Base-by-base conservation (phyloP, 805 yeast genomes). In the Metahyphopichia silvanorum region DNA sequence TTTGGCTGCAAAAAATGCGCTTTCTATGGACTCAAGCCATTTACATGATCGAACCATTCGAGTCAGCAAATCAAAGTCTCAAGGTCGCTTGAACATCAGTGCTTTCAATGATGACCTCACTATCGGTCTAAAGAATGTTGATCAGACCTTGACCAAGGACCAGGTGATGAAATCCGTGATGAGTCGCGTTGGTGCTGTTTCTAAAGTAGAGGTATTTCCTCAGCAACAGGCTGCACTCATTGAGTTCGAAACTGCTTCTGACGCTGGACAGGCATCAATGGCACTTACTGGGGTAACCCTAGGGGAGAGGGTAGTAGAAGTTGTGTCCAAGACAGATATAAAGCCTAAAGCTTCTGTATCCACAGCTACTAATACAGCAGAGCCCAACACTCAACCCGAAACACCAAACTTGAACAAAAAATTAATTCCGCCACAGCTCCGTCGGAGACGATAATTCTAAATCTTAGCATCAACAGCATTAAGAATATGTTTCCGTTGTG, bases 191-290 rank as follows among this genome's bases (percentile, higher is more conserved):
- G 65, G 57, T 1, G 14, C 20, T 8, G 21, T 7, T 43, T 47
- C 25, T 72, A 60, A 63, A 6, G 55, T 78, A 1, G 63, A 71
- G 16, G 43, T 77, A 12, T 69, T 66, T 22, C 69, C 80, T 0
- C 72, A 67, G 15, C 44, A 52, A 13, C 46, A 55, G 5, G 74
- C 73, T 4, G 82, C 82, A 0, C 42, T 79, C 19, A 62, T 80
- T 4, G 73, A 71, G 38, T 74, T 74, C 39, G 51, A 50, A 16
- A 54, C 49, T 5, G 53, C 62, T 0, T 44, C 54, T 6, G 66
- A 66, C 28, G 76, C 82, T 1, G 86, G 86, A 0, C 63, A 55
- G 27, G 78, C 77, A 0, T 56, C 64, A 0, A 46, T 80, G 53
- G 44, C 50, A 9, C 40, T 76, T 11, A 61, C 67, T 20, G 74